A percentile compares a stretch with the other conserved stretches of the same genome.
Conservation (phyloP, 2,329 filamentous ascomycete species). For the Fonsecaea monophora region DNA sequence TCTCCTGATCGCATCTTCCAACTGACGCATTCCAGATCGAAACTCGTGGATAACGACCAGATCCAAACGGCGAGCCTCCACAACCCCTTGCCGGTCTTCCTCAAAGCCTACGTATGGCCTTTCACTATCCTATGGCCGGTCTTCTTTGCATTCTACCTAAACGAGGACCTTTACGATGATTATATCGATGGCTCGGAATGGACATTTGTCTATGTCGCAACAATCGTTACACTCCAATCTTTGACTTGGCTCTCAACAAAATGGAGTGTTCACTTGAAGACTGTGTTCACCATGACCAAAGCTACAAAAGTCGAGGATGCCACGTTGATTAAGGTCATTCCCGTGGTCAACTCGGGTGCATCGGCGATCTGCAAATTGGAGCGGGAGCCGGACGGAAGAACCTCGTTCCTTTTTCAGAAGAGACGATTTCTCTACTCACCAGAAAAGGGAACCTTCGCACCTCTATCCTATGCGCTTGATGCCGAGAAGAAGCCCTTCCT, state of each 20-base stretch:
- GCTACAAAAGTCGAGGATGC: constrained; percentile 75
- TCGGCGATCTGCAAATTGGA: constrained; percentile 85
- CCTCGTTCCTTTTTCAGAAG: constrained; percentile 97
- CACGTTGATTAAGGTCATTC: constrained; percentile 88
- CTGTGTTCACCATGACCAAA: constrained; percentile 77
- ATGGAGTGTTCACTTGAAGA: constrained; percentile 90
- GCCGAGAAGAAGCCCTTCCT: constrained; percentile 81
- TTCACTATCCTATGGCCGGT: constrained; percentile 90
- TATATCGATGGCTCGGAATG: constrained; percentile 95
- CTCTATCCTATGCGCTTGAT: constrained; percentile 84
- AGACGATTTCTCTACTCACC: constrained; percentile 87
- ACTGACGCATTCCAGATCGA: constrained; percentile 29
- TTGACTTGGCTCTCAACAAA: constrained; percentile 95
- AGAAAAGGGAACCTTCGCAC: constrained; percentile 75
- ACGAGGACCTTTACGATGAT: constrained; percentile 81
- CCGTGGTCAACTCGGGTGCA: constrained; percentile 84
- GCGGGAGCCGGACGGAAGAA: constrained; percentile 74
- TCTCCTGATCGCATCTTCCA: neutral
- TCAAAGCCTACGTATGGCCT: constrained; percentile 92
- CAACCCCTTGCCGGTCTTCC: constrained; percentile 78
- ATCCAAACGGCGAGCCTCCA: constrained; percentile 88
- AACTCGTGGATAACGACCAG: constrained; percentile 87
- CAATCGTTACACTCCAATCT: constrained; percentile 85
- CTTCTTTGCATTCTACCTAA: constrained; percentile 88
- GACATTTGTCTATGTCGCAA: constrained; percentile 93